Conservation (phyloP, 768 basidiomycete genomes). For the Leccinum longicurvipes region DNA sequence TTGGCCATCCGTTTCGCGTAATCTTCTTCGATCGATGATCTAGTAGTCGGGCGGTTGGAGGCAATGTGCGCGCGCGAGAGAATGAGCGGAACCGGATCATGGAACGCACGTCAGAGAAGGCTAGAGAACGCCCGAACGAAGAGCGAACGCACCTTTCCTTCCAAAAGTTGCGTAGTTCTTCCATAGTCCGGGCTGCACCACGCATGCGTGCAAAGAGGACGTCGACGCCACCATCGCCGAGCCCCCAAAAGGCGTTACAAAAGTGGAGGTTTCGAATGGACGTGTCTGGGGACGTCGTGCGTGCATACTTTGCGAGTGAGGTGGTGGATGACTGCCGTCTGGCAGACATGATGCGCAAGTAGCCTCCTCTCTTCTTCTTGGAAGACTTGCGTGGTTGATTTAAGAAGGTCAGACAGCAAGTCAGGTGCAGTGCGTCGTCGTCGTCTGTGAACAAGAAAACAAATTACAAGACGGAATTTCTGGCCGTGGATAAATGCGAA, state of each 20-base stretch:
- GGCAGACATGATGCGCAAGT: constrained; percentile 53
- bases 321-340: constrained; percentile 80
- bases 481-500: background rate
- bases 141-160: constrained; percentile 74
- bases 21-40: constrained; percentile 90
- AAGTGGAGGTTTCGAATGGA: constrained; percentile 68
- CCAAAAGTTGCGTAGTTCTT: constrained; percentile 86
- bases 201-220: constrained; percentile 89
- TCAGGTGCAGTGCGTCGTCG: constrained; percentile 12
- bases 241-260: constrained; percentile 97
- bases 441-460: background rate
- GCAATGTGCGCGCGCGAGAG: background rate
- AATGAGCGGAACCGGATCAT: background rate
- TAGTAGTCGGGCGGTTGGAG: constrained; percentile 25
- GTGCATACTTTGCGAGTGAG: constrained; percentile 69
- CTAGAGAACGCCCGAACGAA: background rate
- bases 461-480: background rate
- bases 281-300: constrained; percentile 46
- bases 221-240: constrained; percentile 82
- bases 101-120: background rate
- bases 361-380: background rate
- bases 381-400: constrained; percentile 1
- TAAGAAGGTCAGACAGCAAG: constrained; percentile 12
- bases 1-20: constrained; percentile 84
- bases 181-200: constrained; percentile 80